Conservation (phyloP, 208 protist genomes). For the Leishmania arabica region DNA sequence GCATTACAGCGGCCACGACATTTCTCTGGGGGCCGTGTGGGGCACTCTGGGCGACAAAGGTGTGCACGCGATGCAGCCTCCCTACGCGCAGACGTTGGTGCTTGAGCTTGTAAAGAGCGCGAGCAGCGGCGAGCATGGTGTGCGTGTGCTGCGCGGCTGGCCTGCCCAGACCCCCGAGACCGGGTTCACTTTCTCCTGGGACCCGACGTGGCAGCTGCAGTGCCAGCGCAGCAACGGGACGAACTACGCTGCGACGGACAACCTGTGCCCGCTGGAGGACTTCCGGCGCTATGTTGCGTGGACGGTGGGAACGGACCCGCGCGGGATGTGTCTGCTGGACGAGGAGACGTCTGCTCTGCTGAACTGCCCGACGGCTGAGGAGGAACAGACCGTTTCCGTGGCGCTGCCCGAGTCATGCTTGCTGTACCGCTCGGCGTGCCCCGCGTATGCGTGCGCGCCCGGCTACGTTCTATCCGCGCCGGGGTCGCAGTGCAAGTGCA, state of each 20-base stretch:
- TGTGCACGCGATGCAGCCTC: slow-evolving; percentile 31
- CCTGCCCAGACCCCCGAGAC: slow-evolving; percentile 47
- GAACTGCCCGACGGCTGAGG: slow-evolving; percentile 27
- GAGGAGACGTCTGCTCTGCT: slow-evolving; percentile 18
- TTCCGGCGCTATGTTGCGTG: slow-evolving; percentile 44
- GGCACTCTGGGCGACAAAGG: slow-evolving; percentile 40
- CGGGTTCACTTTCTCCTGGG: slow-evolving; percentile 34
- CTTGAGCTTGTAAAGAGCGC: slow-evolving; percentile 47
- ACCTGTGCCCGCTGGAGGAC: slow-evolving; percentile 54
- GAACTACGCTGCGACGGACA: slow-evolving; percentile 40
- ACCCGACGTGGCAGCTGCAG: slow-evolving; percentile 34
- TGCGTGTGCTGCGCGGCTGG: slow-evolving; percentile 53
- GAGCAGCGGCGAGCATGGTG: slow-evolving; percentile 21
- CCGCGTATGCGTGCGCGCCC: slow-evolving; percentile 12
- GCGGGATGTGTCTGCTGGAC: slow-evolving; percentile 52
- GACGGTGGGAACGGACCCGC: slow-evolving; percentile 30
- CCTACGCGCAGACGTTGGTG: slow-evolving; percentile 45
- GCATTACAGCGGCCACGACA: slow-evolving; percentile 58
- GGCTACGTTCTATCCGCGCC: slow-evolving; percentile 12
- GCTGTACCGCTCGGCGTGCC: slow-evolving; percentile 21
- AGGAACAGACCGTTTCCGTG: slow-evolving; percentile 9
- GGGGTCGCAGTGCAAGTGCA: slow-evolving; percentile 8
- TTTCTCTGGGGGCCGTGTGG: slow-evolving; percentile 27
- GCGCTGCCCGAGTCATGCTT: slow-evolving; percentile 11
- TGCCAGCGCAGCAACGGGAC: slow-evolving; percentile 37